Evolutionary conservation across 192 early-diverging fungal species (phyloP).

Genomic region (Mortierella claussenii): DNA sequence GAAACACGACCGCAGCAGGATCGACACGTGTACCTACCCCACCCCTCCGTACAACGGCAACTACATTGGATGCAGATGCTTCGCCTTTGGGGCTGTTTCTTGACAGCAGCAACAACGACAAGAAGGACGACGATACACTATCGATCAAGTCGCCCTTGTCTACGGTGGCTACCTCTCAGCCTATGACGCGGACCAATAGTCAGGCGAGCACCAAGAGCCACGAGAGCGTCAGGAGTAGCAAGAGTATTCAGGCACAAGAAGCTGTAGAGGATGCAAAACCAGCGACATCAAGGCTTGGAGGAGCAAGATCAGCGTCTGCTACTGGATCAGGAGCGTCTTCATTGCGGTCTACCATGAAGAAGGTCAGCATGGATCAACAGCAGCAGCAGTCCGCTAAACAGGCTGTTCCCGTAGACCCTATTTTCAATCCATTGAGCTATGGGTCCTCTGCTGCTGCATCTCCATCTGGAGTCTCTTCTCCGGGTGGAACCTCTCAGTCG

Average conservation of each 20-base stretch:
- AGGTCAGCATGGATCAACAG: conserved; percentile 12
- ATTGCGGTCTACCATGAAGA: background rate
- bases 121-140: conserved; percentile 7
- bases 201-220: conserved; percentile 35
- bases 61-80: conserved; percentile 15
- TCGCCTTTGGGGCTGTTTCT: conserved; percentile 25
- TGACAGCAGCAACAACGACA: background rate
- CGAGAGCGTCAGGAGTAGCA: conserved; percentile 27
- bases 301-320: background rate
- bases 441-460: background rate
- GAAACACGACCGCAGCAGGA: conserved; percentile 8
- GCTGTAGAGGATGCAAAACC: background rate
- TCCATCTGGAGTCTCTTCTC: too few species aligned
- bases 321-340: background rate
- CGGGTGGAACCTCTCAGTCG: conserved; percentile 27
- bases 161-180: background rate
- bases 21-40: conserved; percentile 27
- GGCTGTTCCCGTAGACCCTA: conserved; percentile 1
- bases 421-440: conserved; percentile 28
- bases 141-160: conserved; percentile 27
- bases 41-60: background rate
- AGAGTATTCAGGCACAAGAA: conserved; percentile 26
- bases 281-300: background rate
- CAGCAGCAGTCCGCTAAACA: background rate
- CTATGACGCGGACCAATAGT: conserved; percentile 40